A percentile compares a stretch with the other conserved stretches of the same genome.
phyloP scores from a whole-genome alignment of 805 yeast species.

The Sugiyamaella smithiae region DNA sequence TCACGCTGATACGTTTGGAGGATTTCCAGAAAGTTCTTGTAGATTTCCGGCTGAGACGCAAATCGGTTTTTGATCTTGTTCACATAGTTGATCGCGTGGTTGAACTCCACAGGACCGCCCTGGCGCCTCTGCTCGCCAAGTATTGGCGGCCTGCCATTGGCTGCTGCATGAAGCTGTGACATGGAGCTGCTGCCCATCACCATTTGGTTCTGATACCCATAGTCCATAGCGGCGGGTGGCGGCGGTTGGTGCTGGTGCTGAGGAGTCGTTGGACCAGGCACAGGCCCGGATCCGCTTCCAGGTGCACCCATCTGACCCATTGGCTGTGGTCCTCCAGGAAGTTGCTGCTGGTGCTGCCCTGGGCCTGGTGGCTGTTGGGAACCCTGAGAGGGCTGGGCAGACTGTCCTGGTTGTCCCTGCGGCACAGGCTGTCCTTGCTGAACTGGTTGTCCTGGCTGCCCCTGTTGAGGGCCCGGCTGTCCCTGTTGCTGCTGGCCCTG shows the following conservation, averaged over 20 bases:
- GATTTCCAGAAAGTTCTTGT: slow-evolving; percentile 90
- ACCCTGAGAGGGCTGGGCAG: slow-evolving; percentile 1
- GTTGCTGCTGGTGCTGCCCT: slow-evolving; percentile 32
- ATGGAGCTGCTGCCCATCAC: slow-evolving; percentile 23
- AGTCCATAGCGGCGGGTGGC: slow-evolving; percentile 1
- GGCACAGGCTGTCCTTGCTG: slow-evolving; percentile 13
- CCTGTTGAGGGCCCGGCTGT: slow-evolving; percentile 12
- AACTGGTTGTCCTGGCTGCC: not conserved
- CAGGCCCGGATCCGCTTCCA: not conserved
- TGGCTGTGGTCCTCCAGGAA: slow-evolving; percentile 21
- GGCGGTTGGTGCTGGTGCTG: slow-evolving; percentile 17
- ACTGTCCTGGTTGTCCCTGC: slow-evolving; percentile 6
- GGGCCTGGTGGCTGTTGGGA: slow-evolving; percentile 6
- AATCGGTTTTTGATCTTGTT: slow-evolving; percentile 94
- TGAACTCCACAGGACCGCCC: slow-evolving; percentile 82
- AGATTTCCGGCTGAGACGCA: slow-evolving; percentile 90
- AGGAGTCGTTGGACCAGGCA: slow-evolving; percentile 10
- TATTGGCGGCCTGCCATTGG: slow-evolving; percentile 30
- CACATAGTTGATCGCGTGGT: slow-evolving; percentile 94
- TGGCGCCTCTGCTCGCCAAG: slow-evolving; percentile 25
- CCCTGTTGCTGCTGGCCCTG: slow-evolving; percentile 9
- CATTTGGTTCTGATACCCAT: slow-evolving; percentile 6
- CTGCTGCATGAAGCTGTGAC: slow-evolving; percentile 41
- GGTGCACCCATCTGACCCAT: not conserved
- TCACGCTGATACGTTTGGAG: slow-evolving; percentile 96